Evolutionary conservation across 116 monocot species (phyloP), one percentile per base, ranked within the genome.

Genomic region (Zostera marina): DNA sequence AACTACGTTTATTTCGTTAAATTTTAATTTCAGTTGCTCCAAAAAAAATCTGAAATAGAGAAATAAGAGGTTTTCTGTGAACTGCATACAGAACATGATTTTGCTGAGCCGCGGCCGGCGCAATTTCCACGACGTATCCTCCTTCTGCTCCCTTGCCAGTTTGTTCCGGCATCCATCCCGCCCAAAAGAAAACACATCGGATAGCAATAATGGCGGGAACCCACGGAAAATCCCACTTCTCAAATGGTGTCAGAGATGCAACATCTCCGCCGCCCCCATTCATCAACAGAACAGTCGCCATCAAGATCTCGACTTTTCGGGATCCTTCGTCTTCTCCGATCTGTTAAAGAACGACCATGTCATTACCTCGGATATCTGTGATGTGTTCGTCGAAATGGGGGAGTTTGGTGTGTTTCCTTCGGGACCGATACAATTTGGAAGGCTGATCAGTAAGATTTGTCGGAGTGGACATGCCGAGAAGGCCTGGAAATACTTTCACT

Each of bases 401-500:
- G 44, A 61, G 20, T 44, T 15, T n/a, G 45, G 72, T 1, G 15
- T 47, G 22, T 65, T 74, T 65, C 73, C 78, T 0, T 13, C 40
- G 15, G 58, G 70, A 41, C 21, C 64, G 44, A 53, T 48, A 48
- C 79, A 58, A 1, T 63, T 79, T 54, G 57, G 67, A 46, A 67
- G 66, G 24, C 47, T 79, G 8, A 15, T 78, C 52, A 53, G 24
- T 68, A 77, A 62, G 56, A 62, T 91, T 54, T 84, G 76, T 39
- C 67, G 53, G 23, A 25, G 46, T 41, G 72, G 73, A 42, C 24
- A 53, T 22, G 25, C 65, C 5, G n/a, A 47, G 12, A 54, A 46
- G 4, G 79, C 84, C 7, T 81, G 75, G 74, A 70, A 84, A 9
- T 72, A 79, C 58, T 42, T 93, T 59, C 71, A 64, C 60, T 61